Evolutionary conservation across 106 monocot species (phyloP), one percentile per base, ranked within the genome.

Genomic region (Agapanthus africanus): DNA sequence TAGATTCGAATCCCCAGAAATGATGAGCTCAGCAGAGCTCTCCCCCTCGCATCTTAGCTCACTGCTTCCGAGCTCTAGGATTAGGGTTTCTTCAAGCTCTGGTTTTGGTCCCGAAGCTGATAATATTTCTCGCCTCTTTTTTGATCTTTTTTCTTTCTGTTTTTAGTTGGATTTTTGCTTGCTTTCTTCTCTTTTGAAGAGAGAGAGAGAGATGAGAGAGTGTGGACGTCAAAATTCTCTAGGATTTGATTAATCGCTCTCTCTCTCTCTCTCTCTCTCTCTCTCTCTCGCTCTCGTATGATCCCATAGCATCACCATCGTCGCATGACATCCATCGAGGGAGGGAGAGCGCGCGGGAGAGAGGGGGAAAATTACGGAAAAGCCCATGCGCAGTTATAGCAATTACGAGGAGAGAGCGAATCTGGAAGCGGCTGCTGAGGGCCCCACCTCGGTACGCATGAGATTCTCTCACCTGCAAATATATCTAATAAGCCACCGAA

Each of bases 181-280:
- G 13, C 10, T 31, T 30, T 57, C 9, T 31, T 11, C 2, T 30
- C 15, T n/a, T 10, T 19, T 21, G 10, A 28, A 25, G 13, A 14
- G 11, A 50, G 50, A 50, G 50, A 50, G 1, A 11, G 50, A 50
- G 50, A n/a, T 3, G 21, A 50, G 50, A 50, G 56, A 57, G 56
- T 57, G 10, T 31, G 56, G 56, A 57, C 56, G 56, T 57, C 56
- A 57, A 57, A 54, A 57, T 31, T 57, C 56, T 57, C 56, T 57
- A 6, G 30, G 56, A 30, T 57, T 57, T 57, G 56, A 57, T 57
- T 30, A 57, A 54, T 54, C 56, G n/a, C 21, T n/a, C 56, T 27
- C 11, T 27, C 56, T 57, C 18, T 49, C 56, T 57, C 54, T 16
- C 15, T 7, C 18, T n/a, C 18, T 11, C 18, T 30, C 1, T 4